phyloP scores from a whole-genome alignment of 371 early-diverging fungal species.

The Circinella umbellata region DNA sequence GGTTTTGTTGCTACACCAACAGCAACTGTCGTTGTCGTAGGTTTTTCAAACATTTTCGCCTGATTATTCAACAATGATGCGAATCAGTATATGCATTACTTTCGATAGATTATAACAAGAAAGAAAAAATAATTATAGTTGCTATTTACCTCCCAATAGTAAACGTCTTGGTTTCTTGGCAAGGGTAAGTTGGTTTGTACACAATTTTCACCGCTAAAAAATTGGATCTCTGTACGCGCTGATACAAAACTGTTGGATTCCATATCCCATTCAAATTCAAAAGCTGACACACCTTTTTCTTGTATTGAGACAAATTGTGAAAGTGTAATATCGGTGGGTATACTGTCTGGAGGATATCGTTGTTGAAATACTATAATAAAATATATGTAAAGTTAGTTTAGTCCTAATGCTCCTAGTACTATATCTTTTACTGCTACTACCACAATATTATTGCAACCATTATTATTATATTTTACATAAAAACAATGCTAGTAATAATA shows the following conservation, averaged over 20 bases:
- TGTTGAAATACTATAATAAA: conserved; percentile 46
- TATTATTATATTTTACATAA: too few species aligned
- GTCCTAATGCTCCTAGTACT: too few species aligned
- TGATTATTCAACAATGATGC: background rate
- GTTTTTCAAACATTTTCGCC: conserved; percentile 77
- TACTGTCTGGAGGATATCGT: conserved; percentile 64
- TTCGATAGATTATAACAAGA: background rate
- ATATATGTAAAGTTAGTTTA: too few species aligned
- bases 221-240: conserved; percentile 78
- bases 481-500: too few species aligned
- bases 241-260: conserved; percentile 68
- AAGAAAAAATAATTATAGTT: too few species aligned
- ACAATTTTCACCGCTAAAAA: conserved; percentile 72
- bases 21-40: conserved; percentile 60
- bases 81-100: background rate
- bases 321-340: conserved; percentile 71
- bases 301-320: conserved; percentile 73
- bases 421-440: too few species aligned
- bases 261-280: conserved; percentile 80
- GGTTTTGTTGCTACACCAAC: conserved; percentile 76
- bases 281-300: conserved; percentile 86
- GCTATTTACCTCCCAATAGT: conserved; percentile 61
- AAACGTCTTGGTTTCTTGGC: conserved; percentile 78
- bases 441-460: too few species aligned
- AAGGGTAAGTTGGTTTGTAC: conserved; percentile 84